Percentiles rank a stretch among this genome's conserved stretches.
Conservation (phyloP, 192 early-diverging fungal genomes). For the Coemansia sp. region DNA sequence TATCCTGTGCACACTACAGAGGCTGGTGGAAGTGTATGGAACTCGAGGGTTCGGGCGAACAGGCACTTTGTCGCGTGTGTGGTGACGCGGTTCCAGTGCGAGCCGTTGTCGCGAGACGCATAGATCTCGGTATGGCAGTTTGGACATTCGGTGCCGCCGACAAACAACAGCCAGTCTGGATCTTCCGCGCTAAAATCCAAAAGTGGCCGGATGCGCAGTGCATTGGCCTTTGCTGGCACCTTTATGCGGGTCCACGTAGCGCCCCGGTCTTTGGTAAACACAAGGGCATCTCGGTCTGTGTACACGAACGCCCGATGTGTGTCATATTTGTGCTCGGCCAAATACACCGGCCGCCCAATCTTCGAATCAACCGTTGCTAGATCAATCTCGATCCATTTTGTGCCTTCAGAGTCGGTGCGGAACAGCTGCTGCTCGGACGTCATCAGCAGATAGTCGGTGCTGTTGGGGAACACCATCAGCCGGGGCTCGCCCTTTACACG, state of each 20-base stretch:
- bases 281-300: conserved; percentile 48
- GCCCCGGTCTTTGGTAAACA: conserved; percentile 61
- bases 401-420: conserved; percentile 71
- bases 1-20: conserved; percentile 73
- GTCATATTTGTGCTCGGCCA: conserved; percentile 72
- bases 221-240: conserved; percentile 62
- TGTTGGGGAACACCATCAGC: conserved; percentile 64
- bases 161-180: conserved; percentile 82
- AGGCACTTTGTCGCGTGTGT: conserved; percentile 84
- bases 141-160: conserved; percentile 58
- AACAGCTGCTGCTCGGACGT: conserved; percentile 61
- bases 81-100: conserved; percentile 69
- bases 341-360: conserved; percentile 41
- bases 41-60: conserved; percentile 67
- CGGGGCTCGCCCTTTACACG: conserved; percentile 52
- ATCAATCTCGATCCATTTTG: conserved; percentile 59
- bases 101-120: conserved; percentile 68
- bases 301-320: conserved; percentile 65
- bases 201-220: conserved; percentile 59
- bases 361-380: conserved; percentile 18
- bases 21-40: conserved; percentile 59
- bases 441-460: conserved; percentile 61
- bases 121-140: conserved; percentile 71
- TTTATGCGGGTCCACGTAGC: conserved; percentile 52
- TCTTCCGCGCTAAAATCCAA: conserved; percentile 88